phyloP scores from a whole-genome alignment of 257 asterid species.

The Solanum dulcamara region DNA sequence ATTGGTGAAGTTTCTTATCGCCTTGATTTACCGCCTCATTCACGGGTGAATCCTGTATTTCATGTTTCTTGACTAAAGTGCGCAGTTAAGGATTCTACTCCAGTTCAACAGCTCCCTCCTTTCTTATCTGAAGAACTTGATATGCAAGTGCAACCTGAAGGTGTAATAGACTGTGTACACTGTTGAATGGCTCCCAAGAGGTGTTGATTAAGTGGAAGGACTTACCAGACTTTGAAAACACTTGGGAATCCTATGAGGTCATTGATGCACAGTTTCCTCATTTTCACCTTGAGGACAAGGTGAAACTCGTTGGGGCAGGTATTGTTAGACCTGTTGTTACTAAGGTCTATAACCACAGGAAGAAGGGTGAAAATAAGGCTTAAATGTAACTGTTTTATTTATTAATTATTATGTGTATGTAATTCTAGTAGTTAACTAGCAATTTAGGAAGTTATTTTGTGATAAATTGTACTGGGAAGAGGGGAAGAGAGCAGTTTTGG shows the following conservation, averaged over 20 bases:
- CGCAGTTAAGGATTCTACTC: background rate
- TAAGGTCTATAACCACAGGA: background rate
- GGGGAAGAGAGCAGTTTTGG: background rate
- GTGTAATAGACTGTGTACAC: background rate
- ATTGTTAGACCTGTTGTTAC: background rate
- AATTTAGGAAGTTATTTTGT: background rate
- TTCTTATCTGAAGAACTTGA: background rate
- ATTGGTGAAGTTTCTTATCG: background rate
- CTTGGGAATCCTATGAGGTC: background rate
- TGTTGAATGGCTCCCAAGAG: background rate
- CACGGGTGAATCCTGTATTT: background rate
- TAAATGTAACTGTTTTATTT: background rate
- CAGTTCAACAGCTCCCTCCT: background rate
- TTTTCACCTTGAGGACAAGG: background rate
- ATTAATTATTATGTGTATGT: background rate
- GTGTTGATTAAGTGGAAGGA: background rate
- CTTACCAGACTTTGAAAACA: background rate
- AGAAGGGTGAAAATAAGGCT: background rate
- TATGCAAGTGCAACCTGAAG: background rate
- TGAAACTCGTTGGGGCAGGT: background rate
- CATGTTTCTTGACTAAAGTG: background rate
- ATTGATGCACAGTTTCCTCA: background rate
- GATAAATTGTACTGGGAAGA: background rate
- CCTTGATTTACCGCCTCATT: background rate
- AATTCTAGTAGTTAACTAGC: background rate